These are phyloP conservation scores for Xerocomellus chrysenteron DNA, from an alignment of 768 basidiomycete species.

Conservation along the genomic window DNA sequence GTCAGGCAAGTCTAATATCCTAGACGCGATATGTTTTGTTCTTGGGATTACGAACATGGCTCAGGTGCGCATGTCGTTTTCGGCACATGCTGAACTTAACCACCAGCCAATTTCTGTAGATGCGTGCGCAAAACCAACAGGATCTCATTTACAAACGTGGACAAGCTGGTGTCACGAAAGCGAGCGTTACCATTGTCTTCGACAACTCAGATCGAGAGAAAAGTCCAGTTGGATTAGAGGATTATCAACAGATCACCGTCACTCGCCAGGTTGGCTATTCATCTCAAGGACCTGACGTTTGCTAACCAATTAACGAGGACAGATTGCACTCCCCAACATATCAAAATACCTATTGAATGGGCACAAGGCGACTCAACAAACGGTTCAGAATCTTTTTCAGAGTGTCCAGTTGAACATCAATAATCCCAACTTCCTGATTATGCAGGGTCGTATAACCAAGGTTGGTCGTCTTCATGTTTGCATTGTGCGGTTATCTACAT, in stretches of 20 bases:
- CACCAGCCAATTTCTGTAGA: conserved; percentile 42
- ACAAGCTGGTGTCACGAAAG: conserved; percentile 95
- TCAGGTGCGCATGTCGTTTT: conserved; percentile 49
- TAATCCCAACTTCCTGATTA: conserved; percentile 98
- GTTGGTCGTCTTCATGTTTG: conserved; percentile 37
- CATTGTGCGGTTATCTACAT: not conserved
- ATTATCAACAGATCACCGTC: conserved; percentile 87
- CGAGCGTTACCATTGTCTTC: conserved; percentile 97
- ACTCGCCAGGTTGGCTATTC: conserved; percentile 78
- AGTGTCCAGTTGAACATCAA: conserved; percentile 98
- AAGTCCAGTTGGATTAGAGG: conserved; percentile 80
- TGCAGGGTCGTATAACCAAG: conserved; percentile 99
- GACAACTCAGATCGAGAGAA: conserved; percentile 90
- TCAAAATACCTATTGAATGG: conserved; percentile 96
- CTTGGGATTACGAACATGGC: conserved; percentile 97
- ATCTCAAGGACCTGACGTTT: not conserved
- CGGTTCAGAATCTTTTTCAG: conserved; percentile 89
- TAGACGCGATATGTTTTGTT: conserved; percentile 99
- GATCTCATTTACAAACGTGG: conserved; percentile 99
- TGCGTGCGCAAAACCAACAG: conserved; percentile 93
- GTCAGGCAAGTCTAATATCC: conserved; percentile 97
- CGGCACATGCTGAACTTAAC: not conserved
- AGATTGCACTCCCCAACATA: conserved; percentile 92
- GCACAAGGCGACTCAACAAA: conserved; percentile 85
- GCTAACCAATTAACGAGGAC: conserved; percentile 1